These are phyloP conservation scores for Orbilia javanica DNA, from an alignment of 2,329 filamentous ascomycete species.

Conservation along the genomic window DNA sequence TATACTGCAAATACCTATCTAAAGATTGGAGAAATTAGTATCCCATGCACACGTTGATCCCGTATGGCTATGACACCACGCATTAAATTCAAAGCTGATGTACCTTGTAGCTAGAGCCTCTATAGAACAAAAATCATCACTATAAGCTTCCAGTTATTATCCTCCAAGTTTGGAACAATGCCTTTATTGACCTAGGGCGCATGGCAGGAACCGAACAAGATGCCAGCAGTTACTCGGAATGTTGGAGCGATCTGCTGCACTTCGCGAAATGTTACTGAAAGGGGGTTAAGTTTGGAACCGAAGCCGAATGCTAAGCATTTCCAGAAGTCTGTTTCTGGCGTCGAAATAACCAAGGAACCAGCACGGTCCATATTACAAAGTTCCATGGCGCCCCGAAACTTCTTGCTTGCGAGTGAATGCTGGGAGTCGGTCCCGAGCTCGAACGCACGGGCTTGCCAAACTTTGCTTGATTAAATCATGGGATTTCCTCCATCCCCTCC, in stretches of 20 bases:
- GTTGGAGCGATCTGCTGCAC: conserved; percentile 6
- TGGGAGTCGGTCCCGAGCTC: not conserved
- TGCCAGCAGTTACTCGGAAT: not conserved
- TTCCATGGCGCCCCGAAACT: conserved; percentile 8
- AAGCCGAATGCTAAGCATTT: conserved; percentile 23
- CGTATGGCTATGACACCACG: no score
- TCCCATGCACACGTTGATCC: no score
- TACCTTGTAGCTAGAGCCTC: not conserved
- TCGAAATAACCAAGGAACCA: conserved; percentile 34
- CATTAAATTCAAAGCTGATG: not conserved
- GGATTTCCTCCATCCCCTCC: not conserved
- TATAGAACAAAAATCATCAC: not conserved
- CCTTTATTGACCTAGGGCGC: not conserved
- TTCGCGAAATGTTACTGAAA: conserved; percentile 29
- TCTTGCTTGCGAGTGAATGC: not conserved
- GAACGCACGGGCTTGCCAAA: conserved; percentile 37
- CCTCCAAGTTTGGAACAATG: not conserved
- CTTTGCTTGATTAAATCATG: conserved; percentile 35
- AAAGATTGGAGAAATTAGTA: not conserved
- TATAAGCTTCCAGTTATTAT: not conserved
- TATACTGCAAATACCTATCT: not conserved
- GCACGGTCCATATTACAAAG: conserved; percentile 27
- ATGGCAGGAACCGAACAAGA: not conserved
- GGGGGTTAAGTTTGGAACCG: not conserved
- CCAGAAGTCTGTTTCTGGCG: conserved; percentile 26